These are phyloP conservation scores for Crithidia sp. DNA, from an alignment of 208 protist species.

Conservation along the genomic window DNA sequence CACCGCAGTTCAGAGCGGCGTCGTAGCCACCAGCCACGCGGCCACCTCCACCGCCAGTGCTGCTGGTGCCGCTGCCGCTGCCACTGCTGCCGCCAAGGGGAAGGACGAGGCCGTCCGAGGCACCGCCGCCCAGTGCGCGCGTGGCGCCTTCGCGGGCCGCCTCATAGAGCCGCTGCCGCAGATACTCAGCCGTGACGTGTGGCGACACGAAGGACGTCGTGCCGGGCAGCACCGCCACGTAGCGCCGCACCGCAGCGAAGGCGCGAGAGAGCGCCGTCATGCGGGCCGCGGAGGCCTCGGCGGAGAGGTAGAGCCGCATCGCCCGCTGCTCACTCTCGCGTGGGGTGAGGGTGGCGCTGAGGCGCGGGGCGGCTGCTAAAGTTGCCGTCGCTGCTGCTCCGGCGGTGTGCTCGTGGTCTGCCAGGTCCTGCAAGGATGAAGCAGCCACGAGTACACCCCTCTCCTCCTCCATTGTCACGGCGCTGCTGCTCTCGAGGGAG, in stretches of 20 bases:
- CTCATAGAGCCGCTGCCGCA: conserved; percentile 59
- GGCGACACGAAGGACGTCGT: conserved; percentile 51
- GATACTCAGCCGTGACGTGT: conserved; percentile 73
- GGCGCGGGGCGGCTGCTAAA: neutral
- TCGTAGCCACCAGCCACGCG: conserved; percentile 41
- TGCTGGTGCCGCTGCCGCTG: neutral
- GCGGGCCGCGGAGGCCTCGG: conserved; percentile 55
- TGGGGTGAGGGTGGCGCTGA: neutral
- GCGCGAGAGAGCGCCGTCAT: conserved; percentile 70
- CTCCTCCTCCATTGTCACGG: conserved; percentile 14
- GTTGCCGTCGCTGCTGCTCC: neutral
- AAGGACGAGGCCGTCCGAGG: neutral
- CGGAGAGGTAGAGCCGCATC: conserved; percentile 53
- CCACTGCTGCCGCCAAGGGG: conserved; percentile 11
- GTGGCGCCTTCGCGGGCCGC: conserved; percentile 16
- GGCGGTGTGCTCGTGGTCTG: neutral
- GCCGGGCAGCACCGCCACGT: conserved; percentile 41
- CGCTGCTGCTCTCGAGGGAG: conserved; percentile 20
- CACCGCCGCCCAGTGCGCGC: neutral
- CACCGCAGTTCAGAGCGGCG: conserved; percentile 80
- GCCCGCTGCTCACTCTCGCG: conserved; percentile 16
- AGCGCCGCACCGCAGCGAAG: conserved; percentile 74
- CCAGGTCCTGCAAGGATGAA: neutral
- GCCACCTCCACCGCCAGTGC: neutral
- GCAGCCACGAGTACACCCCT: neutral